Evolutionary conservation across 176 grass and related monocot species (phyloP).

Genomic region (Avena insularis): DNA sequence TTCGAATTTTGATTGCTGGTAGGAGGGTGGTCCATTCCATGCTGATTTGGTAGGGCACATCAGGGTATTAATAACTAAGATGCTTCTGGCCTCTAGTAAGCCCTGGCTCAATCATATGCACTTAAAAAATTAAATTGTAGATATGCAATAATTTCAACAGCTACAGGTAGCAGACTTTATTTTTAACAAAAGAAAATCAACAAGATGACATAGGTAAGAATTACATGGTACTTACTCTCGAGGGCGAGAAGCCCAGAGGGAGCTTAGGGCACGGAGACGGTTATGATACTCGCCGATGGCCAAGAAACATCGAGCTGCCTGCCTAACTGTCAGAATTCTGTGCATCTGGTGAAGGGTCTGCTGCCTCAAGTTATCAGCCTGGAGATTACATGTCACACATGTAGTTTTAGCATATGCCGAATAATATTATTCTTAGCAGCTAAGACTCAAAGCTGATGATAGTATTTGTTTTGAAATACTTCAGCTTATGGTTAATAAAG

Average conservation of each 20-base stretch:
- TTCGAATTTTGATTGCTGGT: constrained; percentile 47
- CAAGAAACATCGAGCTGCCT: constrained; percentile 76
- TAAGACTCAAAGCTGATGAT: constrained; percentile 8
- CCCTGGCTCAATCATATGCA: constrained; percentile 32
- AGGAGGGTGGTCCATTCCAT: constrained; percentile 42
- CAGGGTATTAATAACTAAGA: constrained; percentile 40
- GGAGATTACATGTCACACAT: constrained; percentile 30
- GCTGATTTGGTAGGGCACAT: constrained; percentile 46
- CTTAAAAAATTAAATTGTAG: constrained; percentile 27
- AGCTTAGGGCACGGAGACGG: constrained; percentile 78
- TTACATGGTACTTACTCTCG: constrained; percentile 63
- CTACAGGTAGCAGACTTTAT: constrained; percentile 18
- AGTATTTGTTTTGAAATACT: constrained; percentile 15
- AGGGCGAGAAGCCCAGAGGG: constrained; percentile 79
- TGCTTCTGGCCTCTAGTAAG: constrained; percentile 16
- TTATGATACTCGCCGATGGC: constrained; percentile 83
- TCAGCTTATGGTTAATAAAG: constrained; percentile 26
- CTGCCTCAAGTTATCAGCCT: constrained; percentile 96
- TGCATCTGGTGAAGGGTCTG: constrained; percentile 89
- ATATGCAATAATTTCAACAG: constrained; percentile 17
- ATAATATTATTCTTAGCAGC: constrained; percentile 15
- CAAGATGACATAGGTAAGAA: constrained; percentile 17
- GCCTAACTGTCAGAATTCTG: constrained; percentile 80
- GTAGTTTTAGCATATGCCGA: constrained; percentile 29
- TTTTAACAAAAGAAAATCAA: background rate